A percentile compares a stretch with the other conserved stretches of the same genome.
These are phyloP conservation scores for Trapa bicornis DNA, from an alignment of 345 rosid genomes.

Conservation along the genomic window DNA sequence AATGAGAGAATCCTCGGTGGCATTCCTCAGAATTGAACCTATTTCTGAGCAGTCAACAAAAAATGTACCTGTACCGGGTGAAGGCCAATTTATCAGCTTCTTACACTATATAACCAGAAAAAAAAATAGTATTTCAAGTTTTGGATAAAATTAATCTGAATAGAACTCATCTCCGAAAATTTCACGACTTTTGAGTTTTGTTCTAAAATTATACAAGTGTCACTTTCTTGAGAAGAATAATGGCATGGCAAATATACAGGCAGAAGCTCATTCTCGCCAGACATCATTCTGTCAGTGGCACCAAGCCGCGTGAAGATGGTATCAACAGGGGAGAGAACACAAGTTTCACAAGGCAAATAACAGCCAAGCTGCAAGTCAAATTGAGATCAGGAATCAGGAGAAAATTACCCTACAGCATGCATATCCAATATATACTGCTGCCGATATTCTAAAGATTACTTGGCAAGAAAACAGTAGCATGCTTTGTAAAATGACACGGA, in stretches of 20 bases:
- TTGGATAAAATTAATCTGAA: neutral
- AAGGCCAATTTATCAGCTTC: neutral
- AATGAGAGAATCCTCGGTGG: constrained; percentile 82
- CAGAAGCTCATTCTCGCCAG: constrained; percentile 71
- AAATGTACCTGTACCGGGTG: constrained; percentile 52
- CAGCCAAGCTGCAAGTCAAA: constrained; percentile 67
- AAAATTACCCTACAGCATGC: constrained; percentile 1
- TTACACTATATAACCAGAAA: neutral
- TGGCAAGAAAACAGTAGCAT: too few relatives aligned
- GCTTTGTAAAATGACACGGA: too few relatives aligned
- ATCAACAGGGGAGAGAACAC: constrained; percentile 63
- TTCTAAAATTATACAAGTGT: too few relatives aligned
- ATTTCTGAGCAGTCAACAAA: constrained; percentile 88
- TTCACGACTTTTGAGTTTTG: neutral
- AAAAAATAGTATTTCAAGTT: neutral
- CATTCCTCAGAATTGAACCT: constrained; percentile 87
- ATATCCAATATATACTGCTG: neutral
- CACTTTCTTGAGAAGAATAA: neutral
- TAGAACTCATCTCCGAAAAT: neutral
- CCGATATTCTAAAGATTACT: neutral
- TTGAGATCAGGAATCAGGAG: neutral
- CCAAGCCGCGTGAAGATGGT: constrained; percentile 87
- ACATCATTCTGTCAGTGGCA: constrained; percentile 84
- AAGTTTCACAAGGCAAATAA: constrained; percentile 62
- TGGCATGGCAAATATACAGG: neutral